Percentiles rank a stretch among this genome's conserved stretches.
phyloP scores from a whole-genome alignment of 75 land plant species.

The Sequoiadendron giganteum region DNA sequence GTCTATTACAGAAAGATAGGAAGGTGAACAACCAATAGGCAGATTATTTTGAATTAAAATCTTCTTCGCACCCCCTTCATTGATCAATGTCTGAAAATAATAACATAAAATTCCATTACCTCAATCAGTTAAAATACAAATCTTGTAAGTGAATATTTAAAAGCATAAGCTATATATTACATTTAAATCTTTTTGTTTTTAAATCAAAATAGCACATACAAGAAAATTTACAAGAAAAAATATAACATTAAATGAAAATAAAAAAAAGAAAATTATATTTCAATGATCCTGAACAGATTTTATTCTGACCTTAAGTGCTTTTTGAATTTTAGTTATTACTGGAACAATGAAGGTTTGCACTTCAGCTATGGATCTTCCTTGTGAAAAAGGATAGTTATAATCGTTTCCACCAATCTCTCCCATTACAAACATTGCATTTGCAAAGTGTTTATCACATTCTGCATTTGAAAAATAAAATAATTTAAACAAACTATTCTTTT shows the following conservation, averaged over 20 bases:
- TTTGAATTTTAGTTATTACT: neutral
- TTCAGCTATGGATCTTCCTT: neutral
- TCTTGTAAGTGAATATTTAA: neutral
- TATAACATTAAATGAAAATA: neutral
- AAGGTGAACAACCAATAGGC: neutral
- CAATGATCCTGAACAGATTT: neutral
- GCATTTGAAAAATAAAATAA: neutral
- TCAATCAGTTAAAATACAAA: neutral
- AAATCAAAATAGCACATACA: neutral
- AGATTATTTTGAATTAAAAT: conserved; percentile 1
- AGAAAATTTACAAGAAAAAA: neutral
- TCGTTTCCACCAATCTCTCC: conserved; percentile 45
- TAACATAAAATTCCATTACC: neutral
- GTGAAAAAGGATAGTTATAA: conserved; percentile 21
- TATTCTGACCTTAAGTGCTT: neutral
- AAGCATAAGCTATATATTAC: neutral
- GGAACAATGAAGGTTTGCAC: conserved; percentile 7
- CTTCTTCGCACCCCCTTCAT: neutral
- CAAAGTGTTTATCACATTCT: conserved; percentile 15
- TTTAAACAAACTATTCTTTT: neutral
- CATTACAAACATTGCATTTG: conserved; percentile 15
- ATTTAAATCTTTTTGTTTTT: too few relatives aligned
- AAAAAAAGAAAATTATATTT: too few relatives aligned
- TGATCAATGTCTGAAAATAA: neutral
- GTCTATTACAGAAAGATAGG: neutral